phyloP scores from a whole-genome alignment of 1,284 basidiomycete genomes.

The Coniferiporia sulphurascens region DNA sequence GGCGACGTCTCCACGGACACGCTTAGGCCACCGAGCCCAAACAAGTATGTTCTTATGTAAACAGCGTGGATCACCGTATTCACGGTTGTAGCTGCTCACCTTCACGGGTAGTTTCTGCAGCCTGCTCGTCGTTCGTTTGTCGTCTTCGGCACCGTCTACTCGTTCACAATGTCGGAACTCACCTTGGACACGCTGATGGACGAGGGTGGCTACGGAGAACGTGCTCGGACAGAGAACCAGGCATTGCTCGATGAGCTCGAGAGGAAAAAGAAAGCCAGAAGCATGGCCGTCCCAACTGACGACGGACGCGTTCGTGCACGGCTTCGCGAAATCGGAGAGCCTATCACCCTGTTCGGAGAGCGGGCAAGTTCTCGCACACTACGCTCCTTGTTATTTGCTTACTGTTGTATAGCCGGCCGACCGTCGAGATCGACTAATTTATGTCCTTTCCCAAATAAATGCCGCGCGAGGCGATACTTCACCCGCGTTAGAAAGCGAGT shows the following conservation, averaged over 20 bases:
- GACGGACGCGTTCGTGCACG: conserved; percentile 88
- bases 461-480: conserved; percentile 72
- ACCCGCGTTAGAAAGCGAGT: conserved; percentile 67
- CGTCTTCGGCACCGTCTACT: no score
- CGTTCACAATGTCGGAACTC: conserved; percentile 54
- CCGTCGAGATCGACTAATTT: conserved; percentile 89
- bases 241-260: conserved; percentile 89
- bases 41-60: no score
- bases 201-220: conserved; percentile 66
- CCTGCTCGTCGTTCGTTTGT: no score
- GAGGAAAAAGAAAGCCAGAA: conserved; percentile 90
- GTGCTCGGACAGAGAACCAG: conserved; percentile 72
- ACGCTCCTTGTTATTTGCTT: conserved; percentile 16
- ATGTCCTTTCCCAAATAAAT: conserved; percentile 86
- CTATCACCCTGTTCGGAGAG: conserved; percentile 97
- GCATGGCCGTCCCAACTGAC: conserved; percentile 94
- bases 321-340: conserved; percentile 90
- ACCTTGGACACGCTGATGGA: conserved; percentile 69
- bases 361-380: conserved; percentile 52
- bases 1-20: no score
- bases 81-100: no score
- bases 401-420: conserved; percentile 61
- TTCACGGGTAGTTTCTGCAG: no score
- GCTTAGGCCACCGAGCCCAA: no score
- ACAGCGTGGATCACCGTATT: no score